Conservation (phyloP, 2,329 filamentous ascomycete genomes). For the Trichoderma sp. region DNA sequence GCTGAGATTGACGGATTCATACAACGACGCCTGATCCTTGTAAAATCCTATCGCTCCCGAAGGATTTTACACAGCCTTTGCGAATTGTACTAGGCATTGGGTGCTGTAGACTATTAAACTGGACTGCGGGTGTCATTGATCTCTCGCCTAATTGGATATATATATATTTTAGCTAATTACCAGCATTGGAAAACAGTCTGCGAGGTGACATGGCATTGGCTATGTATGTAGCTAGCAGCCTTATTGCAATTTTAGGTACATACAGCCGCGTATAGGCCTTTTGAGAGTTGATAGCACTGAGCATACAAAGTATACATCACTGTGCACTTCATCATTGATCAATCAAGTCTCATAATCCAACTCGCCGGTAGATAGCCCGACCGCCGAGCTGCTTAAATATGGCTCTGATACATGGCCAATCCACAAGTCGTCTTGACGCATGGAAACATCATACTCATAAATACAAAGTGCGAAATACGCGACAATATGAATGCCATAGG, state of each 20-base stretch:
- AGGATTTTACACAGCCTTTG: neutral
- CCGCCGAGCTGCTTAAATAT: too few species aligned
- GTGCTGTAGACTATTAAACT: too few species aligned
- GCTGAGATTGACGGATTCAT: neutral
- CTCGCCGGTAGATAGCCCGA: neutral
- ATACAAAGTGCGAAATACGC: too few species aligned
- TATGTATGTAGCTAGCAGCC: neutral
- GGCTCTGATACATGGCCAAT: neutral
- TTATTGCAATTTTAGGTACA: neutral
- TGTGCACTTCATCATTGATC: neutral
- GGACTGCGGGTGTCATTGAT: too few species aligned
- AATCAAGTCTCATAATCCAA: neutral
- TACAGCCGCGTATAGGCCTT: neutral
- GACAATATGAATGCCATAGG: neutral
- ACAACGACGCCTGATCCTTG: neutral
- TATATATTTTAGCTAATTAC: too few species aligned
- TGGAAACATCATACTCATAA: neutral
- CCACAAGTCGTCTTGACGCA: neutral
- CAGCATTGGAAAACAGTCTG: too few species aligned
- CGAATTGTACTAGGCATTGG: neutral
- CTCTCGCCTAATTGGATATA: too few species aligned
- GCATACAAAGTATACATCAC: neutral
- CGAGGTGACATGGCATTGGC: too few species aligned
- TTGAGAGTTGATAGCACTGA: neutral
- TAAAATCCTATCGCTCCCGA: neutral